A percentile compares a stretch with the other conserved stretches of the same genome.
Conservation (phyloP, 1,284 basidiomycete species). For the Tylopilus orsonianus region DNA sequence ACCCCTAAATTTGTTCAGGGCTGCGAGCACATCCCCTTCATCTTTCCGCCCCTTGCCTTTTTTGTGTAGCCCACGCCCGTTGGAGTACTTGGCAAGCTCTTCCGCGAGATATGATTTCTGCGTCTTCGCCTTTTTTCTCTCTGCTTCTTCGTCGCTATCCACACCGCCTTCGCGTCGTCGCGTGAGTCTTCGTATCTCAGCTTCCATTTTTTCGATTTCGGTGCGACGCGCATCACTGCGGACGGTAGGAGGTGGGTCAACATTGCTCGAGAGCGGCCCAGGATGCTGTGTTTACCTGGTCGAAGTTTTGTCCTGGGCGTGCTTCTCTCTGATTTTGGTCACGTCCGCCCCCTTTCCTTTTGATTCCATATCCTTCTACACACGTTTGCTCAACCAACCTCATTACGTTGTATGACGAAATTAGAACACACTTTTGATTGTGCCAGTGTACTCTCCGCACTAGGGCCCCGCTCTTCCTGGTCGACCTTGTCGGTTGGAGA, state of each 20-base stretch:
- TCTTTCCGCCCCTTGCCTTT: conserved; percentile 57
- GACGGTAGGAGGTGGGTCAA: conserved; percentile 5
- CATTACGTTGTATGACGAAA: not conserved
- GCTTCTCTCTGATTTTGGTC: conserved; percentile 70
- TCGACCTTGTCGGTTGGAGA: conserved; percentile 19
- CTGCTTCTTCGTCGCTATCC: conserved; percentile 59
- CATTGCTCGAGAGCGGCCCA: not conserved
- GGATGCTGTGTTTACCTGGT: conserved; percentile 41
- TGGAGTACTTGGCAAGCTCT: conserved; percentile 77
- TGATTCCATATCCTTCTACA: conserved; percentile 35
- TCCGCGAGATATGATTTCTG: conserved; percentile 76
- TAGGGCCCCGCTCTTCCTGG: conserved; percentile 7
- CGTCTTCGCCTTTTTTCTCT: conserved; percentile 57
- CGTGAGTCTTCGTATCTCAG: conserved; percentile 76
- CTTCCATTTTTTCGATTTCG: conserved; percentile 87
- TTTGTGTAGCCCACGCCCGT: conserved; percentile 57
- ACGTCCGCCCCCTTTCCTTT: conserved; percentile 53
- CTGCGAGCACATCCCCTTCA: conserved; percentile 75
- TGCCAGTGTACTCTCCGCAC: not conserved
- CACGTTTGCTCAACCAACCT: not conserved
- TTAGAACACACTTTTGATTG: conserved; percentile 20
- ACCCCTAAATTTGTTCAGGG: conserved; percentile 70
- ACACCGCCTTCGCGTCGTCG: conserved; percentile 50
- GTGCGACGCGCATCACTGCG: conserved; percentile 65
- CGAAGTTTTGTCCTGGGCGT: conserved; percentile 65